phyloP scores from a whole-genome alignment of 2,329 filamentous ascomycete species.

The Ilyonectria mors-panacis region DNA sequence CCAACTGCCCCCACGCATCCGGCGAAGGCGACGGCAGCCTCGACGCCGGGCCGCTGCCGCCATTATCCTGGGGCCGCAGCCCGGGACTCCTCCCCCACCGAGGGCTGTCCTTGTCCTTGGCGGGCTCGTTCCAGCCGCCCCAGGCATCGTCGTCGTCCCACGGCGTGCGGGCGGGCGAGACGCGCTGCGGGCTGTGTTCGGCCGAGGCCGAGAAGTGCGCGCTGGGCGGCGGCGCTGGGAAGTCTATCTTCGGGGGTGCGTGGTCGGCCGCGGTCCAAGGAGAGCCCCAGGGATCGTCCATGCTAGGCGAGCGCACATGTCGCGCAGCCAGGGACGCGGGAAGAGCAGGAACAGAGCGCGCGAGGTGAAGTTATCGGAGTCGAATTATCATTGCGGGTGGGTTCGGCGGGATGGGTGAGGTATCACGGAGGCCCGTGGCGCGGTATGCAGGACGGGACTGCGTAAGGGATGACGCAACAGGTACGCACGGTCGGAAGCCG shows the following conservation, averaged over 20 bases:
- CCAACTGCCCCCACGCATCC: constrained; percentile 46
- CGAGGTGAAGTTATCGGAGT: constrained; percentile 19
- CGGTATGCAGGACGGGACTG: constrained; percentile 14
- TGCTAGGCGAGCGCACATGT: constrained; percentile 57
- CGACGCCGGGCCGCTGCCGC: constrained; percentile 38
- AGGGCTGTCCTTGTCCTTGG: constrained; percentile 43
- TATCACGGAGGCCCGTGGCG: constrained; percentile 32
- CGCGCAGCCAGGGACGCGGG: constrained; percentile 42
- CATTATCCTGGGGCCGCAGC: constrained; percentile 46
- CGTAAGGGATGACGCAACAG: constrained; percentile 25
- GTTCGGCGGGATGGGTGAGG: constrained; percentile 25
- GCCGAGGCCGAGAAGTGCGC: constrained; percentile 49
- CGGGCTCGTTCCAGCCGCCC: constrained; percentile 55
- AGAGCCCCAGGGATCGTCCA: constrained; percentile 76
- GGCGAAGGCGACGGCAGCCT: constrained; percentile 49
- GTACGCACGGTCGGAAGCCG: background rate
- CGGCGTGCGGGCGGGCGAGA: constrained; percentile 45
- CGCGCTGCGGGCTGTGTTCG: constrained; percentile 44
- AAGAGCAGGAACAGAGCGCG: background rate
- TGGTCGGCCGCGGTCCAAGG: constrained; percentile 70
- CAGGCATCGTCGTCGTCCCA: constrained; percentile 55
- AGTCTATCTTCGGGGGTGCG: constrained; percentile 54
- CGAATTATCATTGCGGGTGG: constrained; percentile 41
- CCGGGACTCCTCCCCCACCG: constrained; percentile 53
- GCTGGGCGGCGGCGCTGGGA: constrained; percentile 51